Evolutionary conservation across 371 early-diverging fungal genomes (phyloP), one percentile per base, ranked within the genome.

Genomic region (Mortierella sp.): DNA sequence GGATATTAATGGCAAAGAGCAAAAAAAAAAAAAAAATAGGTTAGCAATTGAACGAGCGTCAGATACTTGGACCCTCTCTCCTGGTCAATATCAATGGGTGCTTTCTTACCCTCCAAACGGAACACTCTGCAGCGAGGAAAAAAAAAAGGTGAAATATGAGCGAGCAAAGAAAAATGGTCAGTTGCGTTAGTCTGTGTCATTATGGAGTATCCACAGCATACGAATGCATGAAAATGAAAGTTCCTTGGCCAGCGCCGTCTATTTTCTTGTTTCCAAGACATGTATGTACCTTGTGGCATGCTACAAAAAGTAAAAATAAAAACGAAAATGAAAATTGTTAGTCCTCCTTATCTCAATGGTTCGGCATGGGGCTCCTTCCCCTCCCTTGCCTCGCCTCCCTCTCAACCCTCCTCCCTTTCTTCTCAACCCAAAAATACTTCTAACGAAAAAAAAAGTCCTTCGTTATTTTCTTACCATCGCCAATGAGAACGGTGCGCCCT

Each of bases 91-190:
- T n/a, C n/a, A n/a, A n/a, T n/a, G n/a, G n/a, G n/a, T n/a, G n/a
- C n/a, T n/a, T n/a, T n/a, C 78, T 47, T 77, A 82, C 82, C 82
- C 82, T 58, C 82, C 82, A 67, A 82, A 82, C 0, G 82, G 82
- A 19, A 82, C 82, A 52, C 82, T 82, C 82, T 82, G 69, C 11
- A 24, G 26, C 24, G 26, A 45, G 39, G 37, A 68, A n/a, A 29
- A 48, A 22, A 16, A 14, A 11, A 41, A 41, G 10, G 61, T 61
- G 19, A 16, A 22, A 61, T 22, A 22, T n/a, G 9, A 61, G 22
- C 19, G 2, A 22, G 4, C 9, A 8, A 22, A 22, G 37, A 31
- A 61, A 19, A 61, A 37, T 1, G n/a, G n/a, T n/a, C n/a, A n/a
- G n/a, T n/a, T n/a, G 11, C 41, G 45, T 58, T 31, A 53, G 45